phyloP scores from a whole-genome alignment of 371 early-diverging fungal species.

The Lichtheimia ornata region DNA sequence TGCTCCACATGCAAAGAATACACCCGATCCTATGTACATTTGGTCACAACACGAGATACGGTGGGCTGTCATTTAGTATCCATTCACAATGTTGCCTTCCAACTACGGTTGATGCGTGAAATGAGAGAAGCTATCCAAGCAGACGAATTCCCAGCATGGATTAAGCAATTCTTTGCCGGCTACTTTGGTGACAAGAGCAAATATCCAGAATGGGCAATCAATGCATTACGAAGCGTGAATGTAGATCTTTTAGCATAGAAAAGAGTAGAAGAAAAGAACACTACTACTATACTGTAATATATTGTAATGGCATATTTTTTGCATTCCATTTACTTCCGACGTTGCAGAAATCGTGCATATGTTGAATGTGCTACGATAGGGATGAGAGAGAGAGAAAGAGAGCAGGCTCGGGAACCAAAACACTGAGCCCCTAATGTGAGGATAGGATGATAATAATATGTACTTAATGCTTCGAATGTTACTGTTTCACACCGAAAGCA shows the following conservation, averaged over 20 bases:
- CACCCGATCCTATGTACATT: conserved; percentile 78
- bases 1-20: conserved; percentile 88
- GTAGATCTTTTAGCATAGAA: conserved; percentile 57
- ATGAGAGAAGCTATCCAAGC: conserved; percentile 78
- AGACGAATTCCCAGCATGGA: conserved; percentile 80
- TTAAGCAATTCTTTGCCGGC: conserved; percentile 73
- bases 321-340: too few relatives aligned
- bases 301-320: too few relatives aligned
- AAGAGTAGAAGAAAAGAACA: too few relatives aligned
- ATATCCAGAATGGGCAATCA: conserved; percentile 87
- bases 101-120: conserved; percentile 83
- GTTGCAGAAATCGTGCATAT: too few relatives aligned
- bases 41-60: conserved; percentile 76
- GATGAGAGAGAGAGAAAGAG: too few relatives aligned
- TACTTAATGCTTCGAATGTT: too few relatives aligned
- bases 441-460: too few relatives aligned
- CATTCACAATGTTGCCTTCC: conserved; percentile 91
- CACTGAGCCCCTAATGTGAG: too few relatives aligned
- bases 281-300: too few relatives aligned
- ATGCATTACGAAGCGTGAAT: conserved; percentile 79
- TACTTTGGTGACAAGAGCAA: conserved; percentile 65
- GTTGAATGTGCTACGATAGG: too few relatives aligned
- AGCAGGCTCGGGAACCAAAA: too few relatives aligned
- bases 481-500: too few relatives aligned
- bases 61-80: conserved; percentile 92